Base-by-base conservation (phyloP, 164 flowering plant genomes). In the Nymphaea colorata region DNA sequence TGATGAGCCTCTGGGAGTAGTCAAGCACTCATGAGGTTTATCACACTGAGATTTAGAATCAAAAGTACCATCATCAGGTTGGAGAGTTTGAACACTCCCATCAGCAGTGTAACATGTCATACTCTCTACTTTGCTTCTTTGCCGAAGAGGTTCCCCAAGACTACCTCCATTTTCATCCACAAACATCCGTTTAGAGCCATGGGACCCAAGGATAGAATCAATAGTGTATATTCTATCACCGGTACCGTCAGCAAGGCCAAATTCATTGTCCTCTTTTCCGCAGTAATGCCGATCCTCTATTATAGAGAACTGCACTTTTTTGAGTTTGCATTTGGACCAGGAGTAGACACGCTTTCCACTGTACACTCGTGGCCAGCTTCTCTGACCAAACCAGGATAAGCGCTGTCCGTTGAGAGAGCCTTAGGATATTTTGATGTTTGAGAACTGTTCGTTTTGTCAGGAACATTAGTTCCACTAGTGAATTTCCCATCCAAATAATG, bases 221-320 rank as follows among this genome's bases (percentile, higher is more conserved):
- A 92, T 82, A 15, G 96, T 88, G 70, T 86, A 95, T 73, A 92
- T 79, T 72, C 94, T 82, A 74, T 90, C 98, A 73, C 80, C 81
- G 81, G 71, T 75, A 63, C 88, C 96, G 83, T 95, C 97, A 70
- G 81, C 93, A 67, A 51, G 44, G 59, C 92, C 96, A 4, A 90
- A 87, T 42, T 74, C 71, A 75, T 73, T 75, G 69, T 87, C 88
- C 63, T 70, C 64, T 64, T 78, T 82, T 68, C 72, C 82, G 62
- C 60, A 61, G 68, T 77, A 45, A 8, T 86, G 67, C 65, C 66
- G 65, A 25, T 82, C 93, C 67, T 84, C 88, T 15, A 65, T 8
- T 3, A 76, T 59, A 43, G 68, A 69, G 65, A 68, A 72, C 7
- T 84, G 85, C 70, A 53, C 65, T 78, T 80, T 87, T 76, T 86